These are phyloP conservation scores for Quercus wislizeni DNA, from an alignment of 306 rosid species.

Conservation along the genomic window DNA sequence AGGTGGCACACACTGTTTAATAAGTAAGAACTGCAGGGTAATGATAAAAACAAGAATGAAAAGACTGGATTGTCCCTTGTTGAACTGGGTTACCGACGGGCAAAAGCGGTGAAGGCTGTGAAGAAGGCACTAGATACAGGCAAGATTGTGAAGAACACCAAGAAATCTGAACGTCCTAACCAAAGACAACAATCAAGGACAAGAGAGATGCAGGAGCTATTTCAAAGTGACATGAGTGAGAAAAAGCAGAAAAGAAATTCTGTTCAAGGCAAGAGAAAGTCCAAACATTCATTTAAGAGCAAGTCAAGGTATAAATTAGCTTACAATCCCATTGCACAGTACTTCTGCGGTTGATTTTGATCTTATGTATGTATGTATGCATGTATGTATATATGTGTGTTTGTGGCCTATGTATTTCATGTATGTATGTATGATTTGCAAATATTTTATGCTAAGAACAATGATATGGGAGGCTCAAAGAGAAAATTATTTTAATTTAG, in stretches of 20 bases:
- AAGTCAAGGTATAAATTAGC: conserved; percentile 69
- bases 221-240: conserved; percentile 82
- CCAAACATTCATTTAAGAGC: conserved; percentile 80
- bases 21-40: conserved; percentile 42
- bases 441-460: too few species aligned
- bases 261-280: conserved; percentile 55
- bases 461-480: too few species aligned
- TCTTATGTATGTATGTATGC: not conserved
- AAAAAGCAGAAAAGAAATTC: conserved; percentile 55
- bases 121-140: conserved; percentile 82
- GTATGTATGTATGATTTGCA: too few species aligned
- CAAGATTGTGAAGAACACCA: conserved; percentile 53
- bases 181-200: conserved; percentile 63
- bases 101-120: conserved; percentile 85
- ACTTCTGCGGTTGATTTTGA: not conserved
- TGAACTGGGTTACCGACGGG: conserved; percentile 84
- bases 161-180: conserved; percentile 43
- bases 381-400: too few species aligned
- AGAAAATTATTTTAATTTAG: too few species aligned
- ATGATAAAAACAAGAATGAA: conserved; percentile 48
- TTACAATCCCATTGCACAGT: not conserved
- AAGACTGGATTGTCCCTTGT: conserved; percentile 68
- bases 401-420: too few species aligned
- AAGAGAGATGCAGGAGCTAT: conserved; percentile 80
- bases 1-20: not conserved